A percentile compares a stretch with the other conserved stretches of the same genome.
Evolutionary conservation across 2,329 filamentous ascomycete species (phyloP).

Genomic region (Aspergillus sp.): DNA sequence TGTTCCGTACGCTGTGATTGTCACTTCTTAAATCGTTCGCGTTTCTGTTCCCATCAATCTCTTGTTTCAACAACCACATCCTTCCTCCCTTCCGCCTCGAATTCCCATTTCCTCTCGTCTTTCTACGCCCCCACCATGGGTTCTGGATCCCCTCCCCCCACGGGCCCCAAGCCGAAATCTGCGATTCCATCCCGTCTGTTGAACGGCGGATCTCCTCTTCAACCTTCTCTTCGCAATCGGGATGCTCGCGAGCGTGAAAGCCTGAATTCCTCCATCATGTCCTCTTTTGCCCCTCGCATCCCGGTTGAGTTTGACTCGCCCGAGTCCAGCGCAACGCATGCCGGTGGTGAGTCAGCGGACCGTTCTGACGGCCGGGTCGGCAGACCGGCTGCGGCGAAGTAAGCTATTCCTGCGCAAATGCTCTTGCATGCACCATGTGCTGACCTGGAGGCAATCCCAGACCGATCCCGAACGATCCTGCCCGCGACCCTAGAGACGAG

Average conservation of each 20-base stretch:
- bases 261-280: conserved; percentile 59
- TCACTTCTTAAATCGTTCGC: not conserved
- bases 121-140: conserved; percentile 41
- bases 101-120: not conserved
- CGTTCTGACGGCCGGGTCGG: conserved; percentile 18
- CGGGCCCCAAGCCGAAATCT: conserved; percentile 49
- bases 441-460: conserved; percentile 15
- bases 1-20: not conserved
- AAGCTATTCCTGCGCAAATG: conserved; percentile 7
- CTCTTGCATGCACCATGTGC: not conserved
- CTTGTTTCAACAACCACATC: not conserved
- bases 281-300: conserved; percentile 51
- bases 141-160: conserved; percentile 40
- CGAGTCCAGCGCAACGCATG: conserved; percentile 16
- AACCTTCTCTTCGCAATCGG: conserved; percentile 47
- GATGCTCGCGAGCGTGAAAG: conserved; percentile 58
- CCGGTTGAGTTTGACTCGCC: conserved; percentile 31
- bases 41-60: not conserved
- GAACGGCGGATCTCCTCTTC: conserved; percentile 56
- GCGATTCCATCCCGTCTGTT: conserved; percentile 58
- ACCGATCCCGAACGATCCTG: conserved; percentile 47
- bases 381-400: conserved; percentile 26
- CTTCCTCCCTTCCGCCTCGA: not conserved
- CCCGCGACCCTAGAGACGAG: conserved; percentile 55
- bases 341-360: conserved; percentile 17